These are phyloP conservation scores for Penicillium paxilli DNA, from an alignment of 495 filamentous ascomycete genomes.

Conservation along the genomic window DNA sequence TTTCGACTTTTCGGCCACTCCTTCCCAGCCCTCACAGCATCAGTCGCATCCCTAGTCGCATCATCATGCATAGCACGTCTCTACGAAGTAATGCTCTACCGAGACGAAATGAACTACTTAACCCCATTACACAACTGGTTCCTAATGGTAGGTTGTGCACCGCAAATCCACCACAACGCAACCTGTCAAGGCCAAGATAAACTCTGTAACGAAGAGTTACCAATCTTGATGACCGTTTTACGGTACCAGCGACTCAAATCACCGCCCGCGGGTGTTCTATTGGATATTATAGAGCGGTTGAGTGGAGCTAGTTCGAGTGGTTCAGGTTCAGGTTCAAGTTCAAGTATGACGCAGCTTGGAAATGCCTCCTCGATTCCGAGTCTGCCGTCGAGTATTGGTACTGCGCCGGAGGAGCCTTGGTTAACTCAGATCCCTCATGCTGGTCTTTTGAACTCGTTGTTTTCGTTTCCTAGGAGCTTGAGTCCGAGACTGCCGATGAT, in stretches of 20 bases:
- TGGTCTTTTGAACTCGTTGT: background rate
- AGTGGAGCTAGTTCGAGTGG: background rate
- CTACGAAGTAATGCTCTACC: slow-evolving; percentile 2
- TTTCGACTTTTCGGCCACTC: slow-evolving; percentile 6
- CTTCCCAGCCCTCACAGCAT: background rate
- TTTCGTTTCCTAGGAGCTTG: slow-evolving; percentile 1
- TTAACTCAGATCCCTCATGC: background rate
- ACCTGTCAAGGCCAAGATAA: slow-evolving; percentile 1
- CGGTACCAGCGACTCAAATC: slow-evolving; percentile 3
- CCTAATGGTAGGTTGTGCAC: slow-evolving; percentile 10
- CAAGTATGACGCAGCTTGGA: background rate
- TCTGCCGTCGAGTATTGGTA: too few species aligned
- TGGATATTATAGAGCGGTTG: slow-evolving; percentile 6
- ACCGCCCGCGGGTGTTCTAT: slow-evolving; percentile 2
- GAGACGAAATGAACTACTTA: slow-evolving; percentile 11
- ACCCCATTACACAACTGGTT: slow-evolving; percentile 13
- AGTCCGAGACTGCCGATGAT: slow-evolving; percentile 2
- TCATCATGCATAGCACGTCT: slow-evolving; percentile 8
- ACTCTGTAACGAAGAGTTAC: slow-evolving; percentile 2
- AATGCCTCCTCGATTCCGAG: background rate
- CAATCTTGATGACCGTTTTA: background rate
- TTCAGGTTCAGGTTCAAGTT: too few species aligned
- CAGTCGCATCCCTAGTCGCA: slow-evolving; percentile 4
- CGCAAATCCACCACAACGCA: slow-evolving; percentile 8
- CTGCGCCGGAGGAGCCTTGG: background rate